Conservation (phyloP, 177 flowering plant species). For the Vitis hybrid region DNA sequence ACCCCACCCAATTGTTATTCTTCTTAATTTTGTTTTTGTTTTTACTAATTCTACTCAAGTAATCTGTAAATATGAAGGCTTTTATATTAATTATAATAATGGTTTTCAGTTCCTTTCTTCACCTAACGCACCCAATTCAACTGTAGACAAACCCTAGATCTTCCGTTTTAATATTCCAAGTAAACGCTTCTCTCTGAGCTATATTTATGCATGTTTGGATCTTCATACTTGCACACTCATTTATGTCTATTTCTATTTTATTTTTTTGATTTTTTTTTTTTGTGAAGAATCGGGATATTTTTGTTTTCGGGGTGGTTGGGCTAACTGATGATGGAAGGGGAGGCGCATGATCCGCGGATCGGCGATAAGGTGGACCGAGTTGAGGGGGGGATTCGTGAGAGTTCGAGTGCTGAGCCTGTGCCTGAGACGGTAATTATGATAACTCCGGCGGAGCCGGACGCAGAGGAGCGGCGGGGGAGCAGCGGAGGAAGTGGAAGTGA, state of each 20-base stretch:
- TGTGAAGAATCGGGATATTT: too few relatives aligned
- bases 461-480: neutral
- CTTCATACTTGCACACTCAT: neutral
- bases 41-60: too few relatives aligned
- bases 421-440: constrained; percentile 1
- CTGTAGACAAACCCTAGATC: neutral
- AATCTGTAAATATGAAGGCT: too few relatives aligned
- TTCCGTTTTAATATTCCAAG: too few relatives aligned
- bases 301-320: neutral
- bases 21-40: too few relatives aligned
- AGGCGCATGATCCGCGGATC: neutral
- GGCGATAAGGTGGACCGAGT: neutral
- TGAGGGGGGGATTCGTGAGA: neutral
- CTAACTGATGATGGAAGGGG: neutral
- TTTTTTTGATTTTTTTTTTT: too few relatives aligned
- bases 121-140: constrained; percentile 3
- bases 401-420: constrained; percentile 4
- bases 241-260: too few relatives aligned
- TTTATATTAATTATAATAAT: too few relatives aligned
- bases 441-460: neutral
- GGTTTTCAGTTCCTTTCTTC: constrained; percentile 13
- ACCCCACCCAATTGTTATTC: too few relatives aligned
- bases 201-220: neutral
- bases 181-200: neutral
- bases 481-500: constrained; percentile 1